phyloP scores from a whole-genome alignment of 2,329 filamentous ascomycete species.

The Pseudopithomyces maydicus region DNA sequence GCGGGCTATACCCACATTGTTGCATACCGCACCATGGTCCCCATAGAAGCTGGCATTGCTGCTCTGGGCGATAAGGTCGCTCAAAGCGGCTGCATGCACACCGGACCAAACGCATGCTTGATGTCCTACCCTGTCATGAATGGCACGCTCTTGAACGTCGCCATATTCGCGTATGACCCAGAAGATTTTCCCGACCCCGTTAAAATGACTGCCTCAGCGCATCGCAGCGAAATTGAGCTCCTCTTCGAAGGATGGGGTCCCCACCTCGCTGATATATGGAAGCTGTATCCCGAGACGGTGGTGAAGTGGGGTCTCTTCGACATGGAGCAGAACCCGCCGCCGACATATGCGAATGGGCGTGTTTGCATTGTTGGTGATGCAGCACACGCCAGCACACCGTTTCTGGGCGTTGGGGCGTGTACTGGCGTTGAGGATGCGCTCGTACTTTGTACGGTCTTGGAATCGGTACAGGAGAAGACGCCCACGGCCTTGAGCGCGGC shows the following conservation, averaged over 20 bases:
- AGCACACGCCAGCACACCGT: conserved; percentile 21
- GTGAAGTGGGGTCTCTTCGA: conserved; percentile 24
- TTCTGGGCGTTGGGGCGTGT: conserved; percentile 25
- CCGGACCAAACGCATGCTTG: conserved; percentile 18
- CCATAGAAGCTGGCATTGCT: conserved; percentile 41
- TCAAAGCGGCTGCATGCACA: conserved; percentile 19
- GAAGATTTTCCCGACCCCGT: conserved; percentile 13
- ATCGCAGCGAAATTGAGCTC: conserved; percentile 10
- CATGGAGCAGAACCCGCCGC: conserved; percentile 12
- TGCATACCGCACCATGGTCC: conserved; percentile 23
- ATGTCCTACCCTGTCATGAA: conserved; percentile 21
- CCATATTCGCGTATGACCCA: conserved; percentile 18
- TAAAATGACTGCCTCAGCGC: conserved; percentile 9
- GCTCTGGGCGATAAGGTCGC: conserved; percentile 34
- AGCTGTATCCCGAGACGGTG: conserved; percentile 12
- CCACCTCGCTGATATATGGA: conserved; percentile 9
- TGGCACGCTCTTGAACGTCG: conserved; percentile 16
- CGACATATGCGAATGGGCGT: conserved; percentile 14
- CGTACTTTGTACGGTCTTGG: no score
- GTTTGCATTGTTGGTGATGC: conserved; percentile 24
- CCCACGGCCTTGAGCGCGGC: conserved; percentile 7
- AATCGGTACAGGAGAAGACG: no score
- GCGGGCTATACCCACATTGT: conserved; percentile 23
- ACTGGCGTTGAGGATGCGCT: conserved; percentile 39
- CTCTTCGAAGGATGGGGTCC: conserved; percentile 13